These are phyloP conservation scores for Linum tenue DNA, from an alignment of 345 rosid species.

Conservation along the genomic window DNA sequence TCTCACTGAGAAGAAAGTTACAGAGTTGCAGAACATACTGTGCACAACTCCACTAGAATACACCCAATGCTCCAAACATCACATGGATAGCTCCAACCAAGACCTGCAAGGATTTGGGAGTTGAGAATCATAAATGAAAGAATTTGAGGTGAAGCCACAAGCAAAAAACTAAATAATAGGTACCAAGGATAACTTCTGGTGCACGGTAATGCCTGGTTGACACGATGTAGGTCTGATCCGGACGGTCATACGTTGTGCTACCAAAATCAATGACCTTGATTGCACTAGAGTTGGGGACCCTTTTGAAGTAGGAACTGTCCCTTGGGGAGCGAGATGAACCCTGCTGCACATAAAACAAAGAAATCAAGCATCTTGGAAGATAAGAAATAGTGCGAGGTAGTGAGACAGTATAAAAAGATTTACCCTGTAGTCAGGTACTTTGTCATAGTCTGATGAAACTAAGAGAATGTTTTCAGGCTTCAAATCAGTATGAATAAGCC, in stretches of 20 bases:
- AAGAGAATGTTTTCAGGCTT: constrained; percentile 83
- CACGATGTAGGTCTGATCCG: constrained; percentile 71
- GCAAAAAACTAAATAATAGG: constrained; percentile 1
- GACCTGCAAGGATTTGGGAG: constrained; percentile 29
- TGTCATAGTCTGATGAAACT: constrained; percentile 64
- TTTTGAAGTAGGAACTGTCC: constrained; percentile 47
- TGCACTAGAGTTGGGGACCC: constrained; percentile 81
- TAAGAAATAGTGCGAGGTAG: neutral
- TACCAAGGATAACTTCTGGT: constrained; percentile 74
- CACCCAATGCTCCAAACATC: constrained; percentile 93
- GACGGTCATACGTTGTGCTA: constrained; percentile 71
- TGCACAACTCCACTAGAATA: constrained; percentile 73
- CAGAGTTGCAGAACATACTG: constrained; percentile 33
- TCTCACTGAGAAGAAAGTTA: too few relatives aligned
- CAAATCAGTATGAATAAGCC: constrained; percentile 72
- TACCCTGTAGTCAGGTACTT: constrained; percentile 78
- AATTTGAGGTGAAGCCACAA: neutral
- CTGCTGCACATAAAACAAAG: constrained; percentile 26
- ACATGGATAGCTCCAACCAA: constrained; percentile 88
- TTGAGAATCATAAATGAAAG: constrained; percentile 4
- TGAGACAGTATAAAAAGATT: neutral
- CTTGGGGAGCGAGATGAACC: constrained; percentile 44
- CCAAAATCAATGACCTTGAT: constrained; percentile 86
- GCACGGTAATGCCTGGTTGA: constrained; percentile 84
- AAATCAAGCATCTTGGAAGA: constrained; percentile 1